phyloP scores from a whole-genome alignment of 208 protist genomes.

The Lotmaria passim region DNA sequence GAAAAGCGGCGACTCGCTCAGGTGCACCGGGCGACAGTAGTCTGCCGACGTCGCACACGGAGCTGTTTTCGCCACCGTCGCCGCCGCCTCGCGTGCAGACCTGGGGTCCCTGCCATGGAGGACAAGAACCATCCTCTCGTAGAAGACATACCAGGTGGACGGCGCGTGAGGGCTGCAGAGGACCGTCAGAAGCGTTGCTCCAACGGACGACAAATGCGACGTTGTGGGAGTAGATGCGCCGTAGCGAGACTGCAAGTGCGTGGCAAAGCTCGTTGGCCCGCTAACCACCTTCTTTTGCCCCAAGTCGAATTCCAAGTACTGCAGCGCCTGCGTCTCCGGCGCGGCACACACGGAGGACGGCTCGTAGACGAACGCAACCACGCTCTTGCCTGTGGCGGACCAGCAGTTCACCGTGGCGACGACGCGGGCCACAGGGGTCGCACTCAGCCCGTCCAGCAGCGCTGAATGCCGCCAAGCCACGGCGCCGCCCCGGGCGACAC shows the following conservation, averaged over 20 bases:
- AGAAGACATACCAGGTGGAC: constrained; percentile 27
- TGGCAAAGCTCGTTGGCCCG: constrained; percentile 1
- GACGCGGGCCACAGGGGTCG: constrained; percentile 36
- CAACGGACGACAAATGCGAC: constrained; percentile 1
- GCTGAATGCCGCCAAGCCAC: constrained; percentile 18
- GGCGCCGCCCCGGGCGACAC: constrained; percentile 8
- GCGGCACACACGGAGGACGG: constrained; percentile 4
- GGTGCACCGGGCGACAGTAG: too few species aligned
- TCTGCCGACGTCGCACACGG: too few species aligned
- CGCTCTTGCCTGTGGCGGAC: neutral
- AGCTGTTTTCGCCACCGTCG: neutral
- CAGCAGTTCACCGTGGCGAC: constrained; percentile 32
- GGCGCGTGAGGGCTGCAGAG: constrained; percentile 18
- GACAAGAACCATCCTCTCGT: constrained; percentile 13
- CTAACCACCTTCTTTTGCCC: neutral
- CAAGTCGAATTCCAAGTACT: constrained; percentile 31
- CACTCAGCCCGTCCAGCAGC: constrained; percentile 34
- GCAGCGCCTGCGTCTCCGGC: neutral
- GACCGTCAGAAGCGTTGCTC: constrained; percentile 14
- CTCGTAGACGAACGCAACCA: constrained; percentile 23
- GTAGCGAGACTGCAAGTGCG: constrained; percentile 13
- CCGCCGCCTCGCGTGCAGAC: neutral
- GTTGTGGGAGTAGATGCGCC: neutral
- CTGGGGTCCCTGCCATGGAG: neutral
- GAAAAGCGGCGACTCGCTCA: constrained; percentile 26